Evolutionary conservation across 352 stramenopile species (phyloP).

Genomic region (Phytophthora crassamura): DNA sequence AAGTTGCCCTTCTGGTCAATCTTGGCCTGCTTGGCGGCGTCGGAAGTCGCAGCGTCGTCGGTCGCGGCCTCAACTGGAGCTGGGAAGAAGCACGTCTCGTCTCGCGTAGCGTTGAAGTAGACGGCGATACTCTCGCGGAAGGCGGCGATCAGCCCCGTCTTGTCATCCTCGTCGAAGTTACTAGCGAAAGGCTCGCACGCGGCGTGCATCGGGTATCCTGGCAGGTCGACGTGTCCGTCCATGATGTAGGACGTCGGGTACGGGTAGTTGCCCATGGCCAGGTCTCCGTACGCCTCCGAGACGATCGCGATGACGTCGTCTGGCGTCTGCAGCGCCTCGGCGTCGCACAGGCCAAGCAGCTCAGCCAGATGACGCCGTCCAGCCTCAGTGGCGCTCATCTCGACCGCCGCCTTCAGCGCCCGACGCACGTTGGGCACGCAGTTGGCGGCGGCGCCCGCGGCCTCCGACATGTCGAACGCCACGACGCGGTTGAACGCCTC

Average conservation of each 20-base stretch:
- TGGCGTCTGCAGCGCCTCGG: conserved; percentile 21
- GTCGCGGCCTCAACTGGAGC: not conserved
- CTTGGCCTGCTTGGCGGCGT: conserved; percentile 37
- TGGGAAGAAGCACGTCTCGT: conserved; percentile 44
- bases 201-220: conserved; percentile 45
- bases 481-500: conserved; percentile 52
- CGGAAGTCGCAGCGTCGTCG: conserved; percentile 16
- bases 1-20: conserved; percentile 50
- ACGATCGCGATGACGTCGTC: conserved; percentile 31
- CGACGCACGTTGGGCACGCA: conserved; percentile 48
- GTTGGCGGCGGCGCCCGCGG: conserved; percentile 37
- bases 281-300: conserved; percentile 33
- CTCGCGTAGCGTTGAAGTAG: conserved; percentile 56
- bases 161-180: conserved; percentile 31
- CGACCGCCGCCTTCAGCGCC: conserved; percentile 19
- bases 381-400: conserved; percentile 21
- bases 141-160: conserved; percentile 29
- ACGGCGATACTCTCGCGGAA: conserved; percentile 50
- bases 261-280: conserved; percentile 59
- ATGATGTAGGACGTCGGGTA: conserved; percentile 63
- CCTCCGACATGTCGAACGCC: conserved; percentile 51
- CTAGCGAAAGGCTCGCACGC: conserved; percentile 42
- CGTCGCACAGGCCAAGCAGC: conserved; percentile 41
- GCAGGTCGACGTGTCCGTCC: conserved; percentile 43
- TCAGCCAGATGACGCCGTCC: conserved; percentile 35